These are phyloP conservation scores for Lentinula novae-zelandiae DNA, from an alignment of 1,284 basidiomycete species.

Conservation along the genomic window DNA sequence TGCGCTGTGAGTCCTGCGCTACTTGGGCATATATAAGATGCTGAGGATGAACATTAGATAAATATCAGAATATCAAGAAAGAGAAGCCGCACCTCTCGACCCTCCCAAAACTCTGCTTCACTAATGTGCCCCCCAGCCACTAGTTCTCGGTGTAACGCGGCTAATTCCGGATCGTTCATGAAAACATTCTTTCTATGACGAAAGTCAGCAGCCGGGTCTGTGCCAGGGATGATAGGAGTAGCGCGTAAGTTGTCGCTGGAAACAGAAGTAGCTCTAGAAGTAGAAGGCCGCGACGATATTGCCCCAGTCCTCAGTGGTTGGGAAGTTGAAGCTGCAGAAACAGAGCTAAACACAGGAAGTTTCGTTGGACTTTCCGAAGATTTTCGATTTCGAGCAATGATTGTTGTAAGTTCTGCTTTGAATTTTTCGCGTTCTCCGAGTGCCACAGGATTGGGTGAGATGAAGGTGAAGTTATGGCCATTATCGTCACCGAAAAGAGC, in stretches of 20 bases:
- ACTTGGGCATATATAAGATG: constrained; percentile 71
- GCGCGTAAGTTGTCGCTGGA: constrained; percentile 45
- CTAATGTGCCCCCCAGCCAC: constrained; percentile 83
- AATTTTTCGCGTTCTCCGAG: constrained; percentile 72
- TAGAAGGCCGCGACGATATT: constrained; percentile 33
- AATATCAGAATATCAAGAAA: neutral
- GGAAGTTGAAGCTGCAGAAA: constrained; percentile 25
- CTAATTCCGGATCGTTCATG: constrained; percentile 71
- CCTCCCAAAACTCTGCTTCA: constrained; percentile 94
- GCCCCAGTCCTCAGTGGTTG: constrained; percentile 25
- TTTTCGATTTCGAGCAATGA: constrained; percentile 67
- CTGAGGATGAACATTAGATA: constrained; percentile 29
- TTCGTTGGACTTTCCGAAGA: constrained; percentile 27
- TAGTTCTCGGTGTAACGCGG: constrained; percentile 78
- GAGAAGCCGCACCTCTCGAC: constrained; percentile 64
- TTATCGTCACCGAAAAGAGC: constrained; percentile 59
- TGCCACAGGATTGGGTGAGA: constrained; percentile 55
- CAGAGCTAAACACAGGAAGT: constrained; percentile 16
- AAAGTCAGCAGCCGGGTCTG: constrained; percentile 62
- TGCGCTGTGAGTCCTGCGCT: constrained; percentile 70
- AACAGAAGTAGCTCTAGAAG: constrained; percentile 59
- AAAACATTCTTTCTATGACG: constrained; percentile 78
- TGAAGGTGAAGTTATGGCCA: constrained; percentile 81
- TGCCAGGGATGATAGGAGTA: constrained; percentile 52
- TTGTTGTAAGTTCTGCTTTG: constrained; percentile 70